Evolutionary conservation across 306 rosid genomes (phyloP), one percentile per base, ranked within the genome.

Genomic region (Medicago arabica): DNA sequence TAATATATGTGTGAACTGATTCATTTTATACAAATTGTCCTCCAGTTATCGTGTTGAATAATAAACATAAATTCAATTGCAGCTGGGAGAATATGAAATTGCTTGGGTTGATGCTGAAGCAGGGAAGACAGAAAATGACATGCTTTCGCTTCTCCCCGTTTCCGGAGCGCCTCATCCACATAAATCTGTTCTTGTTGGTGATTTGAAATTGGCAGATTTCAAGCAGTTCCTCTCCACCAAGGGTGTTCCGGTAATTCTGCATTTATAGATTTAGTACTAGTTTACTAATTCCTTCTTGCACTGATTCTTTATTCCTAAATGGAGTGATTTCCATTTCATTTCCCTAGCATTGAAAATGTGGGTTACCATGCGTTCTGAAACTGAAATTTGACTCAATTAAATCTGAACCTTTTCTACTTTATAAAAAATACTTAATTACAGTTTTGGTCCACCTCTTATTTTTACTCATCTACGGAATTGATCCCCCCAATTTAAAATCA

Each of bases 91-190:
- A 79, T 84, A 90, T 59, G 98, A 95, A 87, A 81, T 90, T 65
- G 92, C 97, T 74, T 95, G 99, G 99, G 92, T 82, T 31, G 97
- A 95, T 86, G 88, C 97, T 62, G 98, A 85, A 54, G 98, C 81
- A 55, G 92, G 88, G 55, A 89, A 92, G 89, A 74, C 90, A 25
- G 99, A 92, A 57, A 82, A 81, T 60, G 96, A 74, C 69, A 75
- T 60, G 57, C 82, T 82, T 67, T 83, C 96, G 5, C 84, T 90
- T 78, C 91, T 86, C 18, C 99, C 98, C 49, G 83, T 87, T 81
- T 81, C 97, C 36, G 83, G 84, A 23, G 57, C 88, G 15, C 81
- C 91, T 69, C 87, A 86, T 71, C 89, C 92, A 1, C 99, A 92
- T 81, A 88, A 92, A 78, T 92, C 96, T 36, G 93, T 96, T 81